These are phyloP conservation scores for Lachancea cidri DNA, from an alignment of 805 yeast genomes.

Conservation along the genomic window DNA sequence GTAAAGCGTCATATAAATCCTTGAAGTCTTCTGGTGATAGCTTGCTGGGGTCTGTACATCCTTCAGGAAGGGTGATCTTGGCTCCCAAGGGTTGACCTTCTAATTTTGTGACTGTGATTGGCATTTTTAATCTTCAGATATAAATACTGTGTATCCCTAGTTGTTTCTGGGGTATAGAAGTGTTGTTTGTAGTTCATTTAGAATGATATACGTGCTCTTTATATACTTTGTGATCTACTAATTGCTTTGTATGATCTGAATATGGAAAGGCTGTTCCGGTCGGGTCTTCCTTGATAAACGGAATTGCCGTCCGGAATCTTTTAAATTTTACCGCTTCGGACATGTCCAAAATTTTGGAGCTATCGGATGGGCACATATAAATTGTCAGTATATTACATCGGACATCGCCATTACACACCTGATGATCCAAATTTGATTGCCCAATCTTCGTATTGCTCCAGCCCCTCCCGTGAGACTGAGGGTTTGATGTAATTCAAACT, in stretches of 20 bases:
- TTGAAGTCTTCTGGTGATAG: conserved; percentile 63
- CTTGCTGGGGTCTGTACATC: conserved; percentile 68
- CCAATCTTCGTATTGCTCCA: conserved; percentile 83
- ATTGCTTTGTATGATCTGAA: background rate
- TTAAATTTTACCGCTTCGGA: background rate
- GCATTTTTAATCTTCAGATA: conserved; percentile 10
- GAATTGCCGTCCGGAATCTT: background rate
- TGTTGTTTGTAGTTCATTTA: too few species aligned
- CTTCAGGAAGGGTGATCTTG: conserved; percentile 54
- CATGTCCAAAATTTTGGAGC: background rate
- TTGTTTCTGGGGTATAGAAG: too few species aligned
- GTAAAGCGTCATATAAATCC: conserved; percentile 56
- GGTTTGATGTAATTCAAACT: conserved; percentile 81
- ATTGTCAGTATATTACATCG: background rate
- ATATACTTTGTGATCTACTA: background rate
- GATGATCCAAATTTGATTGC: conserved; percentile 80
- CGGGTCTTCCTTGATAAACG: conserved; percentile 1
- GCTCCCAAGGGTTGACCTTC: conserved; percentile 59
- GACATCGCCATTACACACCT: conserved; percentile 49
- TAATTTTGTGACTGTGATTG: conserved; percentile 18
- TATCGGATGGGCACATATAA: background rate
- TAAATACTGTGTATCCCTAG: too few species aligned
- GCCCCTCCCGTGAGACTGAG: conserved; percentile 79
- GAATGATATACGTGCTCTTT: too few species aligned
- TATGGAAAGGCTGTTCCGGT: background rate